Conservation (phyloP, 1,139 yeast genomes). For the Pichia cactophila region DNA sequence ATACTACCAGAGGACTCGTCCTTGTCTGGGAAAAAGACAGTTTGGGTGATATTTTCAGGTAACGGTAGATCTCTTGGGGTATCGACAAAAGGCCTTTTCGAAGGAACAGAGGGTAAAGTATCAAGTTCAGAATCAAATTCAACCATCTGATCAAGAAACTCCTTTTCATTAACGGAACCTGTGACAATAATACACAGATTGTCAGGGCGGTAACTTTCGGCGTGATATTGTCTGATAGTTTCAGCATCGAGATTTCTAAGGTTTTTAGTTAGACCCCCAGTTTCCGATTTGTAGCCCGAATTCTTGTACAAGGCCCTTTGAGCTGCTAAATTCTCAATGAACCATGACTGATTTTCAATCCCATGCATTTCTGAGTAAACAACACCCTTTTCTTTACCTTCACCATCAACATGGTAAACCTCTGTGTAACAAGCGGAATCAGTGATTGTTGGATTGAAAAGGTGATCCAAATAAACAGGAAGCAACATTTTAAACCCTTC, state of each 20-base stretch:
- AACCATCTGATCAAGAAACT: constrained; percentile 52
- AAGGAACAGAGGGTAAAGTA: constrained; percentile 31
- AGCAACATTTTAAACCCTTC: constrained; percentile 78
- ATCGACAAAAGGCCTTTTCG: constrained; percentile 75
- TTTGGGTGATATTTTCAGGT: constrained; percentile 33
- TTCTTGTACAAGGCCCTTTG: constrained; percentile 54
- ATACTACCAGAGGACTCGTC: constrained; percentile 84
- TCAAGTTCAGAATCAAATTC: constrained; percentile 57
- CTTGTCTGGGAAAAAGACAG: constrained; percentile 76
- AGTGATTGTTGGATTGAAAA: constrained; percentile 76
- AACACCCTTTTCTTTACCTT: constrained; percentile 90
- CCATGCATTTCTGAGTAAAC: constrained; percentile 98
- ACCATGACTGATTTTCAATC: constrained; percentile 74
- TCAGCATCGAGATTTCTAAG: constrained; percentile 67
- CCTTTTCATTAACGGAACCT: constrained; percentile 74
- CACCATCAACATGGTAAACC: constrained; percentile 89
- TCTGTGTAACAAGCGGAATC: constrained; percentile 91
- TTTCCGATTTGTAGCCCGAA: constrained; percentile 85
- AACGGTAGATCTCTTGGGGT: constrained; percentile 42
- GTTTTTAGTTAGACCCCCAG: constrained; percentile 84
- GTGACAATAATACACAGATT: constrained; percentile 76
- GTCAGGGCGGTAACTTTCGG: constrained; percentile 66
- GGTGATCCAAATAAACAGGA: constrained; percentile 87
- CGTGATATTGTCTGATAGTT: constrained; percentile 70
- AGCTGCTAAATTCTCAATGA: constrained; percentile 53